Conservation (phyloP, 352 stramenopile genomes). For the Globisporangium solare region DNA sequence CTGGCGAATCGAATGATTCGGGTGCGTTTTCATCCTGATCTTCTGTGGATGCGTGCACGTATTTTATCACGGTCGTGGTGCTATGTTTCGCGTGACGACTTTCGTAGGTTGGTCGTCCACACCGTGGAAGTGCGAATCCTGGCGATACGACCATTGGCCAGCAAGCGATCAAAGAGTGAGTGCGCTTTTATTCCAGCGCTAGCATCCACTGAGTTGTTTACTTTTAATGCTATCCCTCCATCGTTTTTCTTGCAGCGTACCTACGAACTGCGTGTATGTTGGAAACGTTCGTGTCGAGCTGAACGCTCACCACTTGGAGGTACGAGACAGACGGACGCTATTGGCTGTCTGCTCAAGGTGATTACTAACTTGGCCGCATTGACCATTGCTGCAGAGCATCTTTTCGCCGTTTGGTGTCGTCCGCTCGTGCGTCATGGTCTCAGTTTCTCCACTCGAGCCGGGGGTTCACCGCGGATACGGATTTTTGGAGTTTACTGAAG, state of each 20-base stretch:
- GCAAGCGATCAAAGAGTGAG: slow-evolving; percentile 75
- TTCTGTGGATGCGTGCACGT: too few relatives aligned
- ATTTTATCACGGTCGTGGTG: not conserved
- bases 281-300: slow-evolving; percentile 66
- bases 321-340: slow-evolving; percentile 5
- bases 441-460: slow-evolving; percentile 50
- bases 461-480: slow-evolving; percentile 65
- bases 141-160: slow-evolving; percentile 62
- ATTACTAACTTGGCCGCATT: too few relatives aligned
- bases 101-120: slow-evolving; percentile 61
- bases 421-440: slow-evolving; percentile 59
- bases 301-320: slow-evolving; percentile 73
- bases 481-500: slow-evolving; percentile 69
- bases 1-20: slow-evolving; percentile 62
- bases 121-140: slow-evolving; percentile 61
- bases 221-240: not conserved
- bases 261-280: slow-evolving; percentile 75
- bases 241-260: slow-evolving; percentile 26
- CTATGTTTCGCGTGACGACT: not conserved
- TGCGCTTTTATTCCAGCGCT: slow-evolving; percentile 2
- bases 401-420: slow-evolving; percentile 74
- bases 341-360: not conserved
- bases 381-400: slow-evolving; percentile 41
- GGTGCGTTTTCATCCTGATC: slow-evolving; percentile 22
- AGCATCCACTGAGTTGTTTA: not conserved